Evolutionary conservation across 306 rosid species (phyloP).

Genomic region (Fragaria iinumae): DNA sequence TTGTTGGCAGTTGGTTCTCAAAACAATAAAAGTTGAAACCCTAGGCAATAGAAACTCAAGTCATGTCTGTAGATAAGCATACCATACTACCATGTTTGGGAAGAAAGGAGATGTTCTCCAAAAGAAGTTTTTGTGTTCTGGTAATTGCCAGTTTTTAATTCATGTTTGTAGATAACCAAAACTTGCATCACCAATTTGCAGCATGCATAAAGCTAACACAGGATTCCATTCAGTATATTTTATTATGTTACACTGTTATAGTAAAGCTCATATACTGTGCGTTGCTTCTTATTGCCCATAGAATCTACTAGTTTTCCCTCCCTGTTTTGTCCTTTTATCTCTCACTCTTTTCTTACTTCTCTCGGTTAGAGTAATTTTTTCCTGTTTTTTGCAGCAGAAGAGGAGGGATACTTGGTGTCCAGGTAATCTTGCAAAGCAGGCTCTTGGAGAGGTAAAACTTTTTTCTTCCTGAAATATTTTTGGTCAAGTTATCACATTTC

Average conservation of each 20-base stretch:
- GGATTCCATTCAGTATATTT: background rate
- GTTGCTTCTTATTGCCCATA: background rate
- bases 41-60: slow-evolving; percentile 3
- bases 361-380: slow-evolving; percentile 13
- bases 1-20: background rate
- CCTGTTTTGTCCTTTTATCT: background rate
- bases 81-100: background rate
- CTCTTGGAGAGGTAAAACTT: slow-evolving; percentile 51
- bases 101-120: background rate
- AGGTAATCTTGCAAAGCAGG: slow-evolving; percentile 54
- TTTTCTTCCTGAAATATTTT: slow-evolving; percentile 18
- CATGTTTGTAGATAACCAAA: background rate
- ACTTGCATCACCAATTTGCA: background rate
- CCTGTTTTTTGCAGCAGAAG: slow-evolving; percentile 50
- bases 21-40: background rate
- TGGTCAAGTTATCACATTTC: slow-evolving; percentile 14
- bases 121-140: background rate
- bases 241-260: background rate
- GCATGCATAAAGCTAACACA: background rate
- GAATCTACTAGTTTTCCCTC: background rate
- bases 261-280: background rate
- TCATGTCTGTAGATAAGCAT: background rate
- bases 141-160: background rate
- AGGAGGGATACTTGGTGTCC: slow-evolving; percentile 97
- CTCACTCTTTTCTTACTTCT: background rate